Base-by-base conservation (phyloP, 106 monocot genomes). In the Gastrodia elata region DNA sequence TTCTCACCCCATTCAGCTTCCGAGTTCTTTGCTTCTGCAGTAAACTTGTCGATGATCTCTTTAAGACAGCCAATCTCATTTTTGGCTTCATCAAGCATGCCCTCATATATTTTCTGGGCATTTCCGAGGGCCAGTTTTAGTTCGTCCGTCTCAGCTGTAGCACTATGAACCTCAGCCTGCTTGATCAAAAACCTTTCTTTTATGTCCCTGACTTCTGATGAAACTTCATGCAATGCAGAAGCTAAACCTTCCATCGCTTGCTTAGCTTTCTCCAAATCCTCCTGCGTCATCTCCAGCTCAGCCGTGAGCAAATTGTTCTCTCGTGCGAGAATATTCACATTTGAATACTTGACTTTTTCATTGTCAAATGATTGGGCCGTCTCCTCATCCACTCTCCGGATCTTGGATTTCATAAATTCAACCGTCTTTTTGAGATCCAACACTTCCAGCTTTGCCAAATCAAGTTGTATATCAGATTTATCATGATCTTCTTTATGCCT, bases 191-290 rank as follows among this genome's bases (percentile, higher is more conserved):
- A 68, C 38, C 74, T 77, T 67, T 91, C 87, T 67, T 87, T 80
- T 39, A 74, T 56, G 34, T 85, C 87, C 71, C 83, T 85, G 13
- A 79, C 79, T 75, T 91, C 87, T 6, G 37, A 20, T 6, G 82
- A 83, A 1, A 80, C 82, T 49, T 91, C 87, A 75, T 85, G 78
- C 46, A 87, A 56, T 43, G 91, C 87, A 26, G 83, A 80, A 61
- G 79, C 74, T 71, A 91, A 73, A 77, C 75, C 85, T 42, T 86
- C 89, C 83, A 86, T 83, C 10, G 85, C 83, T 44, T 74, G 83
- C 39, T 86, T 89, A 58, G 37, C 71, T 58, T 88, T 79, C 67
- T 71, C 79, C 0, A 52, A 76, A 40, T 88, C 88, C 43, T 80
- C 71, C 46, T 67, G 73, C n/a, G 76, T 57, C 8, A 38, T 35